Percentiles rank a stretch among this genome's conserved stretches.
These are phyloP conservation scores for Phaeotremella fagi DNA, from an alignment of 768 basidiomycete genomes.

Conservation along the genomic window DNA sequence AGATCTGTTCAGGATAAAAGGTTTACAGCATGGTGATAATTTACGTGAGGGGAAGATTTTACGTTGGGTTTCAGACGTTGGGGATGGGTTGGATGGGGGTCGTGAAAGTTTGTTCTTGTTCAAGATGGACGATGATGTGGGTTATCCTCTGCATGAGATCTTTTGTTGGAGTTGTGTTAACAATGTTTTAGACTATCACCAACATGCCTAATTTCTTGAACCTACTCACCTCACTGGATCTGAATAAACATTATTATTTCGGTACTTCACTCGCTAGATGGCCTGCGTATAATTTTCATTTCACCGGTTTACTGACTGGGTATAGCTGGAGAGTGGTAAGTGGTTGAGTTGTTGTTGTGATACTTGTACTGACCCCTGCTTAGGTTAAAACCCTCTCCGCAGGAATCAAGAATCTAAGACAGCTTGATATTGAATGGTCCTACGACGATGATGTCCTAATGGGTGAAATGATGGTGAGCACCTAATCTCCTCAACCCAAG, in stretches of 20 bases:
- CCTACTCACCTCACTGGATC: constrained; percentile 17
- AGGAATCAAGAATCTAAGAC: constrained; percentile 19
- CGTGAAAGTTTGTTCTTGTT: constrained; percentile 21
- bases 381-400: constrained; percentile 22
- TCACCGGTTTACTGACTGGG: constrained; percentile 25
- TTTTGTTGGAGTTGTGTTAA: no score
- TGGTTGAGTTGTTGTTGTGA: background rate
- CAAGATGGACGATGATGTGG: constrained; percentile 35
- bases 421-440: constrained; percentile 12
- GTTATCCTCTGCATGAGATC: no score
- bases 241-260: constrained; percentile 14
- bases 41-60: constrained; percentile 8
- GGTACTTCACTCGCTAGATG: constrained; percentile 25
- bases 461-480: constrained; percentile 25
- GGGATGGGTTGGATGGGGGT: constrained; percentile 13
- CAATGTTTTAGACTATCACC: constrained; percentile 21
- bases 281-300: constrained; percentile 26
- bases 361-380: background rate
- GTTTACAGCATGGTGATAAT: constrained; percentile 7
- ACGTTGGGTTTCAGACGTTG: constrained; percentile 4
- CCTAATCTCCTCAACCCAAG: background rate
- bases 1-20: constrained; percentile 13
- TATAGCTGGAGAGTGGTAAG: constrained; percentile 24
- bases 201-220: constrained; percentile 24
- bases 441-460: constrained; percentile 32